Base-by-base conservation (phyloP, 1,284 basidiomycete species). In the Athelia psychrophila region DNA sequence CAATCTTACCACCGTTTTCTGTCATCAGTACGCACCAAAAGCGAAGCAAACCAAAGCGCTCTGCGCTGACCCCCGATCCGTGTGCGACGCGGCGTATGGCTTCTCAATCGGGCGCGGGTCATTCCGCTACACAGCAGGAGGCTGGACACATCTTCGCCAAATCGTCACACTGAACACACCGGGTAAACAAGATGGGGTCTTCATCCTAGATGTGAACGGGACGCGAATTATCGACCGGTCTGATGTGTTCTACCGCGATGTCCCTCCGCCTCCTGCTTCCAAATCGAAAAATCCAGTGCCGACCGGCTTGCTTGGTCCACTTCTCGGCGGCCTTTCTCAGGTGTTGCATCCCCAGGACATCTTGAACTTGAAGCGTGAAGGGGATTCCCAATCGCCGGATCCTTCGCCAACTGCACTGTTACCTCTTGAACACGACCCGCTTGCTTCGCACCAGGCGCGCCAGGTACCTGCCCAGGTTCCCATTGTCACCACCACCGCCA, bases 41-140 rank as follows among this genome's bases (percentile, higher is more conserved):
- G 70, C 76, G 27, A 74, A 76, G 56, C 86, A 88, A 62, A 80
- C 83, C 2, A 50, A 63, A 0, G 69, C 73, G 0, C 70, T 91
- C 1, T 91, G 89, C 62, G 59, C 65, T 0, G 77, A 81, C 32
- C 75, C 79, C 0, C 64, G 67, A 35, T 86, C 86, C 0, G 76
- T 80, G 15, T 91, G 89, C 64, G 77, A 86, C 54, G 61, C 76
- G 0, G 67, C 65, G 1, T 91, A 89, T 58, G 88, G 89, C 1
- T 71, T 89, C 42, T 86, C 85, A 2, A 72, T 94, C 54, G 88
- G 84, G 5, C 80, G 92, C 12, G 90, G 90, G 0, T 74, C 86
- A 0, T 94, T 91, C 76, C 64, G 58, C 2, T 93, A 82, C 70
- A 68, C 75, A 2, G 60, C 69, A 2, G 88, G 88, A 0, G 71